These are phyloP conservation scores for Phytophthora nicotianae DNA, from an alignment of 352 stramenopile species.

Conservation along the genomic window DNA sequence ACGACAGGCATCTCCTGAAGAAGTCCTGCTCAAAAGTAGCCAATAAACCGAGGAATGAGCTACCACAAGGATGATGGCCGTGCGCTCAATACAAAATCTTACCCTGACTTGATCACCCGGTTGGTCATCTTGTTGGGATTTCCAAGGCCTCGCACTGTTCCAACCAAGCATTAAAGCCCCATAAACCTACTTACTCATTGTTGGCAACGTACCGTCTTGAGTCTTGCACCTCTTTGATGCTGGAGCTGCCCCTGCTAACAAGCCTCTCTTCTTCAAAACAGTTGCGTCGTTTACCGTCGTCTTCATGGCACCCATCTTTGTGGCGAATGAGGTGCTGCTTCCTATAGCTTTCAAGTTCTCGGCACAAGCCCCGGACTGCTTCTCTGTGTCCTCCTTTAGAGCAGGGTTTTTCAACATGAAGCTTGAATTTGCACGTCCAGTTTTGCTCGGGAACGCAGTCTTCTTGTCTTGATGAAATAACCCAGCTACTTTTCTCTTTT, in stretches of 20 bases:
- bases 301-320: slow-evolving; percentile 2
- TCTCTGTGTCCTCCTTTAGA: slow-evolving; percentile 10
- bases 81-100: slow-evolving; percentile 3
- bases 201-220: slow-evolving; percentile 16
- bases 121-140: neutral
- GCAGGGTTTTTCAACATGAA: slow-evolving; percentile 9
- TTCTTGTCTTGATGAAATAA: slow-evolving; percentile 5
- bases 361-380: neutral
- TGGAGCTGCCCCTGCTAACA: slow-evolving; percentile 11
- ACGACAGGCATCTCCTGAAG: neutral
- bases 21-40: slow-evolving; percentile 6
- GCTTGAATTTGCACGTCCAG: neutral
- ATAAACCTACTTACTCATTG: slow-evolving; percentile 5
- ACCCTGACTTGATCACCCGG: slow-evolving; percentile 9
- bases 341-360: slow-evolving; percentile 6
- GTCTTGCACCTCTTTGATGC: slow-evolving; percentile 27
- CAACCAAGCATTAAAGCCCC: slow-evolving; percentile 5
- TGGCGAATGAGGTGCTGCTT: slow-evolving; percentile 3
- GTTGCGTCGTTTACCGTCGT: slow-evolving; percentile 10
- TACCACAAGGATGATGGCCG: neutral
- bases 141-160: slow-evolving; percentile 1
- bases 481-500: slow-evolving; percentile 33
- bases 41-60: neutral
- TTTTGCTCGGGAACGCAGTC: slow-evolving; percentile 21
- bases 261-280: slow-evolving; percentile 29